A percentile compares a stretch with the other conserved stretches of the same genome.
Evolutionary conservation across 1,139 yeast genomes (phyloP).

Genomic region (Protomyces lactucae-debilis): DNA sequence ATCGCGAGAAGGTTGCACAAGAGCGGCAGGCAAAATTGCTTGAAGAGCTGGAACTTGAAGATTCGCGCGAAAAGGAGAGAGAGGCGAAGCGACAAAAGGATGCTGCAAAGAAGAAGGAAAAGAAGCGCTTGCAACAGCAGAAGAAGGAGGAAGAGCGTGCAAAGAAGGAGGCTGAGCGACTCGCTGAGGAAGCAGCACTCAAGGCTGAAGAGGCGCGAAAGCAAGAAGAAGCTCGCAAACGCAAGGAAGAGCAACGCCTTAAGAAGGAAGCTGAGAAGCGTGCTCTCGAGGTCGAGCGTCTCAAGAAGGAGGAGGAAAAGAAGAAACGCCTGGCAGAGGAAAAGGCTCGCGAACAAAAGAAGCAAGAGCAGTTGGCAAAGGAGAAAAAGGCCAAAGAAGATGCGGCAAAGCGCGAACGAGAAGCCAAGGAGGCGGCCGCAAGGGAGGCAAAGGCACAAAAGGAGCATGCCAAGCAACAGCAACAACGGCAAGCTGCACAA

Average conservation of each 20-base stretch:
- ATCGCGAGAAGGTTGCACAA: conserved; percentile 66
- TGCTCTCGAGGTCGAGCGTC: conserved; percentile 39
- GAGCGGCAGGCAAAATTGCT: conserved; percentile 67
- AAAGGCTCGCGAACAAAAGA: conserved; percentile 46
- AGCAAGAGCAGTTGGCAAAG: conserved; percentile 41
- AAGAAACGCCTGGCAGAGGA: conserved; percentile 49
- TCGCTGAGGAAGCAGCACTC: conserved; percentile 48
- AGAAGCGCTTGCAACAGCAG: conserved; percentile 61
- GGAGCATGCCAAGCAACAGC: conserved; percentile 37
- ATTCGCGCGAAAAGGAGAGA: conserved; percentile 59
- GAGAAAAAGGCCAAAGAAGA: conserved; percentile 44
- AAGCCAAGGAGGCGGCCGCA: conserved; percentile 42
- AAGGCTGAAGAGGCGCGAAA: conserved; percentile 49
- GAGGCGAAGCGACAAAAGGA: conserved; percentile 68
- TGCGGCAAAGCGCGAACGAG: conserved; percentile 40
- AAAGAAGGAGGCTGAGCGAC: conserved; percentile 56
- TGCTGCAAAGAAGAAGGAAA: conserved; percentile 72
- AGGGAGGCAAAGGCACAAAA: conserved; percentile 39
- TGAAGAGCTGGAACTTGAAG: conserved; percentile 77
- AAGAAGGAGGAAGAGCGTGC: conserved; percentile 73
- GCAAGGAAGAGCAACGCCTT: conserved; percentile 48
- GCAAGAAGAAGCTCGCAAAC: conserved; percentile 49
- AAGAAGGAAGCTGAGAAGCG: conserved; percentile 47
- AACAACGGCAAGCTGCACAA: background rate
- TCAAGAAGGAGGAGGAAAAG: conserved; percentile 41